A percentile compares a stretch with the other conserved stretches of the same genome.
Evolutionary conservation across 2,329 filamentous ascomycete species (phyloP).

Genomic region (Rosellinia necatrix): DNA sequence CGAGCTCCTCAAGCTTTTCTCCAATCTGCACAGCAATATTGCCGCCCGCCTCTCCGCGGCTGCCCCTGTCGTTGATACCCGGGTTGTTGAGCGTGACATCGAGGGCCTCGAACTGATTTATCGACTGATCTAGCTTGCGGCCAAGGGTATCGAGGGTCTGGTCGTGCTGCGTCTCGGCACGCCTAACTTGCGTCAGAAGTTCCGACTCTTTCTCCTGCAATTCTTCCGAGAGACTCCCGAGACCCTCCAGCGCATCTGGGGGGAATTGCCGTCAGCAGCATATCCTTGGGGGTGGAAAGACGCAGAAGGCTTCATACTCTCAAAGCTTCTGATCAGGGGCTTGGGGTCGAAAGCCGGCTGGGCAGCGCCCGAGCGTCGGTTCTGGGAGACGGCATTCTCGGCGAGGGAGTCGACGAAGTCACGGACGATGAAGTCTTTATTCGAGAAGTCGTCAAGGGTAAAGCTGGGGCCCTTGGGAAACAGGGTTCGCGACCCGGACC

Average conservation of each 20-base stretch:
- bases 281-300: not conserved
- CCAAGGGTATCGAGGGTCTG: constrained; percentile 87
- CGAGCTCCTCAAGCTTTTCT: constrained; percentile 89
- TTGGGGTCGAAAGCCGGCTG: constrained; percentile 85
- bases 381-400: constrained; percentile 78
- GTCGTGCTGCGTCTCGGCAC: constrained; percentile 90
- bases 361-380: constrained; percentile 74
- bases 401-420: constrained; percentile 96
- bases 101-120: constrained; percentile 87
- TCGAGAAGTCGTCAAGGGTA: constrained; percentile 85
- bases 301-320: constrained; percentile 56
- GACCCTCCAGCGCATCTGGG: constrained; percentile 66
- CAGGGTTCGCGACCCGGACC: constrained; percentile 64
- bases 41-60: constrained; percentile 66
- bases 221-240: constrained; percentile 76
- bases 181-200: constrained; percentile 83
- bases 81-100: constrained; percentile 78
- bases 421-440: constrained; percentile 94
- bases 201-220: constrained; percentile 91
- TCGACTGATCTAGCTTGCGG: constrained; percentile 87
- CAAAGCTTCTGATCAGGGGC: constrained; percentile 93
- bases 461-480: constrained; percentile 83
- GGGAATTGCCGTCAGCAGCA: constrained; percentile 39
- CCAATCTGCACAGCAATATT: constrained; percentile 95
- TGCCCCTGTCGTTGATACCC: constrained; percentile 49